Base-by-base conservation (phyloP, 2,329 filamentous ascomycete species). In the Fusarium torulosum region DNA sequence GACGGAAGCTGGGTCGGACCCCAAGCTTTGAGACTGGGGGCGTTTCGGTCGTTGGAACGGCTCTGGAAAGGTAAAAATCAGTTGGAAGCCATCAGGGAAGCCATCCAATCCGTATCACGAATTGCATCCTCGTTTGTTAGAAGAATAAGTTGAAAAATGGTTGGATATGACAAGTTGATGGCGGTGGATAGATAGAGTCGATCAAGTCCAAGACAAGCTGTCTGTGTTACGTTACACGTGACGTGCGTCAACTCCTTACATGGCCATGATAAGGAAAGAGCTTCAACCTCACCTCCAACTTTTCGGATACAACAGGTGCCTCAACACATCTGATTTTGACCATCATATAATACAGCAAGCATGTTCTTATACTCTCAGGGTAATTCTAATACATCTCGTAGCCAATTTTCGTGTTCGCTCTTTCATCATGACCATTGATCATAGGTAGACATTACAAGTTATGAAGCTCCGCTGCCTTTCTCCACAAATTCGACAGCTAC, bases 161-260 rank as follows among this genome's bases (percentile, higher is more conserved):
- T 42, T 10, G 13, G 29, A 7, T 33, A 33, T 41, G 27, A 41
- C 19, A n/a, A 37, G 43, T 20, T 37, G 31, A 50, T 29, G 44
- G 14, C 41, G 35, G 41, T 25, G 19, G 13, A 38, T 19, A 10
- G 9, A 37, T 52, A 29, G 31, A 58, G 42, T 43, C 15, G 15
- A 53, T 44, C 27, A 29, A 47, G 49, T 49, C 21, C 31, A 46
- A 27, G 27, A 47, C 46, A 53, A 50, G 37, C 38, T 64, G 66
- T 58, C 66, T 55, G 60, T 54, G 52, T 52, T 58, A 65, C 67
- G 52, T 52, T 58, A 65, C 67, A 70, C 67, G 67, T 70, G 67
- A 70, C 63, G 52, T 51, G 43, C 38, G 29, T 46, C 35, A 38
- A 63, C 53, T 59, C 59, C 59, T 63, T 63, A 23, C 45, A 63